phyloP scores from a whole-genome alignment of 192 early-diverging fungal species.

The Gamsiella multidivaricata region DNA sequence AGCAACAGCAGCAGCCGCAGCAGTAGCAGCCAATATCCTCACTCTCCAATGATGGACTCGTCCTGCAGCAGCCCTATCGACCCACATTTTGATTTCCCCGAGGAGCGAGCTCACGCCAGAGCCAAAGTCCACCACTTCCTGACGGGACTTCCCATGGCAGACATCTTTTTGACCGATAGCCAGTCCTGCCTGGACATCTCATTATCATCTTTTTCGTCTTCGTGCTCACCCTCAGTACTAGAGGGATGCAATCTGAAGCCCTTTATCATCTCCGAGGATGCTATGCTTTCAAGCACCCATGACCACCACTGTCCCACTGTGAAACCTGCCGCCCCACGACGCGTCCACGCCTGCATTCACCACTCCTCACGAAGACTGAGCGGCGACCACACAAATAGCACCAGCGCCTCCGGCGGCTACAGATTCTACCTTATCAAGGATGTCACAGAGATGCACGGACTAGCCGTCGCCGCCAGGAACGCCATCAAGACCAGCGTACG shows the following conservation, averaged over 20 bases:
- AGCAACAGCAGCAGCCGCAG: neutral
- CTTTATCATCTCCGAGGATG: conserved; percentile 16
- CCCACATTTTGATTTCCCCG: neutral
- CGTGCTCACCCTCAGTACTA: neutral
- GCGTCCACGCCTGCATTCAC: conserved; percentile 19
- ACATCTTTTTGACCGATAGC: conserved; percentile 23
- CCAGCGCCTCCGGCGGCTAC: neutral
- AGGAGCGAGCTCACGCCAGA: neutral
- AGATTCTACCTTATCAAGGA: conserved; percentile 42
- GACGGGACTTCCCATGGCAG: conserved; percentile 5
- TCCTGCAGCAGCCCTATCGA: neutral
- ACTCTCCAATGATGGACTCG: neutral
- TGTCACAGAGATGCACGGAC: conserved; percentile 41
- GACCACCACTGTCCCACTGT: neutral
- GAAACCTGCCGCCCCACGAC: neutral
- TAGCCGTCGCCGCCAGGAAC: conserved; percentile 25
- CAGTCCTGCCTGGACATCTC: neutral
- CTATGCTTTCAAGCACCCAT: conserved; percentile 1
- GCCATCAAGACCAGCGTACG: conserved; percentile 1
- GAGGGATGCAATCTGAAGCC: neutral
- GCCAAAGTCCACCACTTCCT: conserved; percentile 9
- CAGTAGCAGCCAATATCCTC: neutral
- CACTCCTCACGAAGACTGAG: neutral
- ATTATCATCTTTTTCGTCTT: neutral
- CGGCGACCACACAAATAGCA: neutral